Conservation (phyloP, 2,329 filamentous ascomycete species). For the Metarhizium guizhouense region DNA sequence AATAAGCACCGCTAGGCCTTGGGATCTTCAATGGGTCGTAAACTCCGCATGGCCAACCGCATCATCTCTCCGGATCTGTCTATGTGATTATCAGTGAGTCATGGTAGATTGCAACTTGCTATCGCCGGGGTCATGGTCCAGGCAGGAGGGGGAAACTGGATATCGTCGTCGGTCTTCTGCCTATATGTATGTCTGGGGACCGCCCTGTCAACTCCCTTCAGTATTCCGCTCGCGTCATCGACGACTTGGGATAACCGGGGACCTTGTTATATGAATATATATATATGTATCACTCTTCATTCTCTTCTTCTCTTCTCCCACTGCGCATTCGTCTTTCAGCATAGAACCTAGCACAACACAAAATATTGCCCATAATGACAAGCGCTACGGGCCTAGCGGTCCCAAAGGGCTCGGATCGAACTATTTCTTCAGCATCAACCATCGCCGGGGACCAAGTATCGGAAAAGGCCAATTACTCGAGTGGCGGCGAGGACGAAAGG, state of each 20-base stretch:
- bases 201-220: neutral
- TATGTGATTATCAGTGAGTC: neutral
- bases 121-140: neutral
- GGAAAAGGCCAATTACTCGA: conserved; percentile 17
- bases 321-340: neutral
- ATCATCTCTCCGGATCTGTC: neutral
- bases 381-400: conserved; percentile 12
- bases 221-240: neutral
- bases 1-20: neutral
- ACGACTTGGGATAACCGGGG: neutral
- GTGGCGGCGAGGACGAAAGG: conserved; percentile 7
- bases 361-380: neutral
- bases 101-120: neutral
- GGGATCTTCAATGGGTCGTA: neutral
- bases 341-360: neutral
- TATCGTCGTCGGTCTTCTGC: neutral
- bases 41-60: neutral
- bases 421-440: conserved; percentile 20
- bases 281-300: no score
- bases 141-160: neutral
- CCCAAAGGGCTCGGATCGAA: conserved; percentile 13
- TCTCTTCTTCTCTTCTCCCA: no score
- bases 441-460: conserved; percentile 18
- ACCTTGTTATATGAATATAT: neutral
- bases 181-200: neutral